Percentiles rank a stretch among this genome's conserved stretches.
These are phyloP conservation scores for Zopfochytrium polystomum DNA, from an alignment of 371 early-diverging fungal species.

Conservation along the genomic window DNA sequence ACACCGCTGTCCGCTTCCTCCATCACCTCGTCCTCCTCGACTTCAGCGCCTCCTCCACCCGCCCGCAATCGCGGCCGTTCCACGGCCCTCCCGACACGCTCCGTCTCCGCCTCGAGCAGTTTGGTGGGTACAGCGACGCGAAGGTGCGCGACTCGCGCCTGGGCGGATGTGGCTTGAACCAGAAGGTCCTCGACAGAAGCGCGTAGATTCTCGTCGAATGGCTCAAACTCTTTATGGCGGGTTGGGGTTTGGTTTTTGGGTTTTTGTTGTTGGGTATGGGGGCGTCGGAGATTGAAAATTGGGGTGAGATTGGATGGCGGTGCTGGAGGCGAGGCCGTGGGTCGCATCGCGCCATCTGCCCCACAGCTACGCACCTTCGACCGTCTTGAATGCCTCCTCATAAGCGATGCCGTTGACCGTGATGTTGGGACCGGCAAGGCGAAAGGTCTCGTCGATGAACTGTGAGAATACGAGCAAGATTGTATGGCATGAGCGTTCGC, in stretches of 20 bases:
- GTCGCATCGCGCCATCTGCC: not conserved
- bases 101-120: not conserved
- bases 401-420: conserved; percentile 3
- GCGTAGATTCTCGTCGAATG: not conserved
- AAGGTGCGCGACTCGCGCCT: not conserved
- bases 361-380: not conserved
- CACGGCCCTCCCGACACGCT: not conserved
- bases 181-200: not conserved
- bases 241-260: conserved; percentile 1
- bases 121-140: not conserved
- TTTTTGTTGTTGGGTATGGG: not conserved
- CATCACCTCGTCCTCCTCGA: not conserved
- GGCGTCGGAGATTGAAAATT: not conserved
- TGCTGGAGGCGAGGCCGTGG: not conserved
- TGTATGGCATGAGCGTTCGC: not conserved
- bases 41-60: not conserved
- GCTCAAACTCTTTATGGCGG: conserved; percentile 6
- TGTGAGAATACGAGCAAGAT: no score
- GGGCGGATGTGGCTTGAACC: not conserved
- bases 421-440: not conserved
- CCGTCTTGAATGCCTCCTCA: conserved; percentile 1
- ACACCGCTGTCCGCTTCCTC: not conserved
- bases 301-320: not conserved
- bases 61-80: no score
- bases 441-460: conserved; percentile 6